Base-by-base conservation (phyloP, 768 basidiomycete species). In the Boletus tomentosulus region DNA sequence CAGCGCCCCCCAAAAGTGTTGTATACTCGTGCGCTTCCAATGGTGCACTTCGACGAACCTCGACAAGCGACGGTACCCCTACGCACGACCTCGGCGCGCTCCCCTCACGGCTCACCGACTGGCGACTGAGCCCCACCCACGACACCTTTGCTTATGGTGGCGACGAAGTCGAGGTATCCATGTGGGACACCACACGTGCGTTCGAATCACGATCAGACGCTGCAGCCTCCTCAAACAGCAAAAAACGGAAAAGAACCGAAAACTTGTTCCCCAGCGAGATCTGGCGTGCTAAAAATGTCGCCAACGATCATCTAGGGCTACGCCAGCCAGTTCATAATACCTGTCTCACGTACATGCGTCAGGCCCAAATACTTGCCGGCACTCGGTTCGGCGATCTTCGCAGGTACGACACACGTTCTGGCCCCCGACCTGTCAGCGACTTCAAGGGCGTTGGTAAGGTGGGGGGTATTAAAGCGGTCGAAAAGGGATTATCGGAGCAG, bases 211-310 rank as follows among this genome's bases (percentile, higher is more conserved):
- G 27, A 25, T 22, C 66, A 9, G 54, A 67, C 3, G 24, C 62
- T 3, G 47, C 61, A 19, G 45, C 66, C 10, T 33, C 63, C 2
- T 34, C 61, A 11, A 48, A 22, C 35, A 48, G 33, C 62, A 49
- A 65, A 16, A 83, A 80, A 62, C 85, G 88, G 62, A 72, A 87
- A 60, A 86, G 85, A 67, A 72, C 70, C 4, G 79, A 83, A 5
- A 68, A 74, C 2, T 62, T 90, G 3, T 79, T 91, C 46, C 78
- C 84, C 0, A 87, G 81, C 0, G 92, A 94, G 72, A 62, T 86
- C 4, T 94, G 92, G 92, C 76, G 91, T 52, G 90, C 90, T 10
- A 87, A 86, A 68, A 93, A 94, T 66, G 87, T 89, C 5, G 78
- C 83, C n/a, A 87, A 92, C 59, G 91, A 94, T 61, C 66, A 72